Conservation (phyloP, 768 basidiomycete genomes). For the Amanita pallidorosea region DNA sequence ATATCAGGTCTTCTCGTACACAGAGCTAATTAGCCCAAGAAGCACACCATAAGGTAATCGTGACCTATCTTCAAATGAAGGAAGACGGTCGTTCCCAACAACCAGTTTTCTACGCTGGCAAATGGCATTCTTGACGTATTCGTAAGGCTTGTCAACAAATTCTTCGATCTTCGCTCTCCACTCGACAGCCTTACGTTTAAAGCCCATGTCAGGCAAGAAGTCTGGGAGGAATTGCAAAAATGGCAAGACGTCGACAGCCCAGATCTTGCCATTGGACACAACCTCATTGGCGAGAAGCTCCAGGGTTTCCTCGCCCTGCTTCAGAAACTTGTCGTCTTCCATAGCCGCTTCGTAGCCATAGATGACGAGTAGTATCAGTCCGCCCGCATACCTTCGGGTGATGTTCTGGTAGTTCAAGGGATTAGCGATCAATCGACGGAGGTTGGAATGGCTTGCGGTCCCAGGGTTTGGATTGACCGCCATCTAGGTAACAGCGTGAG, state of each 20-base stretch:
- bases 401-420: constrained; percentile 26
- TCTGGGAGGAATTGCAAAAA: constrained; percentile 44
- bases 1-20: neutral
- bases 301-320: constrained; percentile 31
- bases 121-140: constrained; percentile 45
- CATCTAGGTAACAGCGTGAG: too few relatives aligned
- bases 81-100: constrained; percentile 45
- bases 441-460: too few relatives aligned
- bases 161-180: constrained; percentile 61
- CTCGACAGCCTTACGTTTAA: constrained; percentile 43
- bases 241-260: constrained; percentile 41
- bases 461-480: too few relatives aligned
- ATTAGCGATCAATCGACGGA: constrained; percentile 39
- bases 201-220: constrained; percentile 61
- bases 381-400: constrained; percentile 44
- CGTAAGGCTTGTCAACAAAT: constrained; percentile 56
- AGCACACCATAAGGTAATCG: constrained; percentile 42
- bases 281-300: constrained; percentile 29
- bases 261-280: constrained; percentile 31
- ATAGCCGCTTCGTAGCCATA: constrained; percentile 45
- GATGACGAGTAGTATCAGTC: constrained; percentile 43
- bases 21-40: neutral
- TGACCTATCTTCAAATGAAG: constrained; percentile 43
- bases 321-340: constrained; percentile 26
- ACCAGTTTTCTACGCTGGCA: constrained; percentile 31